phyloP scores from a whole-genome alignment of 2,329 filamentous ascomycete species.

The Ilyonectria sp. region DNA sequence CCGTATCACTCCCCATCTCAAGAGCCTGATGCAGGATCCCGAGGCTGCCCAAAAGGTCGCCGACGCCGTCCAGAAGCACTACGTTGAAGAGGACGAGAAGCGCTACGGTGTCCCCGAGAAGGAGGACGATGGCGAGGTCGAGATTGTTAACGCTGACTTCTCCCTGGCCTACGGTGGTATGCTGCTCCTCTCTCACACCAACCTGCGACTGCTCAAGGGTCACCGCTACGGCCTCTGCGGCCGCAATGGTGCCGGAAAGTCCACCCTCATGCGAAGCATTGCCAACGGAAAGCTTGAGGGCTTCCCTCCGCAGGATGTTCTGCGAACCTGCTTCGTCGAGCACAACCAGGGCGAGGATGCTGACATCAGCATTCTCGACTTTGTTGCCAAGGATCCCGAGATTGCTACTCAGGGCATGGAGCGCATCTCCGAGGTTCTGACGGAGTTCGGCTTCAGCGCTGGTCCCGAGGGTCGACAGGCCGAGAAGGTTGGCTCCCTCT shows the following conservation, averaged over 20 bases:
- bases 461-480: constrained; percentile 91
- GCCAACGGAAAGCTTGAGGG: constrained; percentile 96
- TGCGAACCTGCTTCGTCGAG: constrained; percentile 98
- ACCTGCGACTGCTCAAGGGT: constrained; percentile 93
- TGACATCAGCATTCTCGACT: constrained; percentile 95
- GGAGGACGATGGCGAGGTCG: constrained; percentile 91
- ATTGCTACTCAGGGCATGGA: constrained; percentile 84
- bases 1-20: constrained; percentile 82
- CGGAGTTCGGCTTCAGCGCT: constrained; percentile 93
- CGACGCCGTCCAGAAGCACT: constrained; percentile 82
- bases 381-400: constrained; percentile 89
- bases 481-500: constrained; percentile 92
- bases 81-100: constrained; percentile 86
- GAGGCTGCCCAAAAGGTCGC: constrained; percentile 76
- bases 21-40: constrained; percentile 75
- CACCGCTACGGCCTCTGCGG: constrained; percentile 98
- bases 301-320: constrained; percentile 91
- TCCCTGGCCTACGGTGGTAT: constrained; percentile 98
- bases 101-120: constrained; percentile 88
- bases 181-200: constrained; percentile 96
- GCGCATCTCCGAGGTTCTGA: constrained; percentile 86
- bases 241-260: constrained; percentile 97
- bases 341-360: constrained; percentile 99
- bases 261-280: constrained; percentile 98
- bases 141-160: constrained; percentile 98